A percentile compares a stretch with the other conserved stretches of the same genome.
Conservation (phyloP, 2,329 filamentous ascomycete genomes). For the Cladosporium sp. region DNA sequence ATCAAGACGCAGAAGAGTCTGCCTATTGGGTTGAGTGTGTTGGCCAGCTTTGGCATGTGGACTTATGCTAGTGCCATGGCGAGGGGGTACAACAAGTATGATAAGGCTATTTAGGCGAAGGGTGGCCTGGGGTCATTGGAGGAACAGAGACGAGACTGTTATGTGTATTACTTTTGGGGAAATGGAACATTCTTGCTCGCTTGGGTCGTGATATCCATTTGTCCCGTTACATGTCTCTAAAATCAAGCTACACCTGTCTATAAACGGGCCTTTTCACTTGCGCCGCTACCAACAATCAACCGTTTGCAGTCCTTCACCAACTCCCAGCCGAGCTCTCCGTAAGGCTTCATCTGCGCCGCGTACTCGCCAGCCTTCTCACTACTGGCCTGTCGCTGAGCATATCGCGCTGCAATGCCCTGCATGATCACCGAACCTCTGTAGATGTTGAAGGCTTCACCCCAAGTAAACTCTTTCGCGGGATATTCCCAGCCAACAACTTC, state of each 20-base stretch:
- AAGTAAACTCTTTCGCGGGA: conserved; percentile 55
- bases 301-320: conserved; percentile 52
- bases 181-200: neutral
- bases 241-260: neutral
- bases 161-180: too few species aligned
- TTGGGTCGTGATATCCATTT: neutral
- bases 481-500: conserved; percentile 66
- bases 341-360: conserved; percentile 62
- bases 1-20: conserved; percentile 81
- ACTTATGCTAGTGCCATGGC: conserved; percentile 71
- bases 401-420: conserved; percentile 91
- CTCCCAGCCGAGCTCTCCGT: conserved; percentile 76
- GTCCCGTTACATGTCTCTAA: too few species aligned
- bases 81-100: conserved; percentile 18
- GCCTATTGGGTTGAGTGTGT: conserved; percentile 69
- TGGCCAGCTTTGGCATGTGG: conserved; percentile 74
- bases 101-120: neutral
- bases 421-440: conserved; percentile 59
- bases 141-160: neutral
- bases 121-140: neutral
- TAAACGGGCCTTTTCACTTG: conserved; percentile 17
- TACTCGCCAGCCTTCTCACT: conserved; percentile 75
- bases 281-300: conserved; percentile 36
- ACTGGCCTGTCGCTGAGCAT: conserved; percentile 81
- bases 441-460: conserved; percentile 61